Percentiles rank a stretch among this genome's conserved stretches.
These are phyloP conservation scores for Yamadazyma tumulicola DNA, from an alignment of 805 yeast genomes.

Conservation along the genomic window DNA sequence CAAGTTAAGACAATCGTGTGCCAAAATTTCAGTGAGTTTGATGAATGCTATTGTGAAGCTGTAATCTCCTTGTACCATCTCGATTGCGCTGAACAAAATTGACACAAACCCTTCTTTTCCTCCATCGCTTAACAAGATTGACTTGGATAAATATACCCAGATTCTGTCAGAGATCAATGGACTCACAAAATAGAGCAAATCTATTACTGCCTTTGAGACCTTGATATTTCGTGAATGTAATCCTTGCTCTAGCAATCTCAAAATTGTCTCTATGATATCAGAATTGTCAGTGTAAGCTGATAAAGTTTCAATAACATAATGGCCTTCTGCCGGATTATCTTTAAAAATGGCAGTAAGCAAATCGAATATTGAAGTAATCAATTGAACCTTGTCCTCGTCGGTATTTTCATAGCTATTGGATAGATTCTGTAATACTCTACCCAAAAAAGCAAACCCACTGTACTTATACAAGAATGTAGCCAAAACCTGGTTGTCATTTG, in stretches of 20 bases:
- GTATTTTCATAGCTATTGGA: conserved; percentile 36
- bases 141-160: conserved; percentile 74
- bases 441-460: conserved; percentile 86
- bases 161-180: conserved; percentile 58
- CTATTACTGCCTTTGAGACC: conserved; percentile 43
- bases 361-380: conserved; percentile 47
- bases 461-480: conserved; percentile 70
- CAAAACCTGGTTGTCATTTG: conserved; percentile 28
- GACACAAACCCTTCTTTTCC: conserved; percentile 62
- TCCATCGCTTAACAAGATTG: conserved; percentile 58
- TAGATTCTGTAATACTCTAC: conserved; percentile 69
- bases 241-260: conserved; percentile 66
- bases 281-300: conserved; percentile 50
- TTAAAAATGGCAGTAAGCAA: conserved; percentile 47
- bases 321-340: conserved; percentile 26
- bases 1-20: conserved; percentile 42
- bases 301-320: conserved; percentile 35
- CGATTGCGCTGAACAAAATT: conserved; percentile 65
- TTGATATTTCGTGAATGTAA: conserved; percentile 51
- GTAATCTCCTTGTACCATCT: conserved; percentile 65
- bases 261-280: conserved; percentile 59
- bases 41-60: conserved; percentile 59
- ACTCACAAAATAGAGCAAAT: conserved; percentile 48
- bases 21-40: conserved; percentile 51
- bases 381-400: conserved; percentile 34